Conservation (phyloP, 2,329 filamentous ascomycete genomes). For the Aureobasidium sp. region DNA sequence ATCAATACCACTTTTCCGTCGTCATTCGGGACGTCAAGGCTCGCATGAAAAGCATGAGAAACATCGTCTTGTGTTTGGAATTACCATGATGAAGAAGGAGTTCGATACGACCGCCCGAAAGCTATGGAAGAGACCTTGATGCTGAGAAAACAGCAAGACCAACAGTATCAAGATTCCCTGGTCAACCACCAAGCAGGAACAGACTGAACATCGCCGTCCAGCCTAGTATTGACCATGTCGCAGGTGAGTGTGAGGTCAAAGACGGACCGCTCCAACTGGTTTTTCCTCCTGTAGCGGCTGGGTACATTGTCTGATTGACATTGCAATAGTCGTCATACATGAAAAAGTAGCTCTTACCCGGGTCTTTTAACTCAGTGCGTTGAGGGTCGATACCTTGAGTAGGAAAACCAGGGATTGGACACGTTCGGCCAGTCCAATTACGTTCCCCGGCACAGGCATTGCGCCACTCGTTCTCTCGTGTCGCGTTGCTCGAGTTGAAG, state of each 20-base stretch:
- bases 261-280: neutral
- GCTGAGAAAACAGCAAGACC: neutral
- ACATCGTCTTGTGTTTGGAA: neutral
- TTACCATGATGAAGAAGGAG: neutral
- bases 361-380: constrained; percentile 22
- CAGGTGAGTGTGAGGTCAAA: neutral
- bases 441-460: constrained; percentile 21
- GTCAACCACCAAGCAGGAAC: neutral
- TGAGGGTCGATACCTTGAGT: constrained; percentile 27
- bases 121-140: neutral
- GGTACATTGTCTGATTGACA: constrained; percentile 16
- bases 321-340: constrained; percentile 8
- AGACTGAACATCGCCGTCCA: neutral
- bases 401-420: constrained; percentile 44
- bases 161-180: too few species aligned
- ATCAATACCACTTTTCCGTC: too few species aligned
- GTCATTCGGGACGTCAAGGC: too few species aligned
- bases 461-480: constrained; percentile 32
- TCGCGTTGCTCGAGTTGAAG: constrained; percentile 60
- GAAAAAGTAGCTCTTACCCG: constrained; percentile 44
- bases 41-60: too few species aligned
- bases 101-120: neutral
- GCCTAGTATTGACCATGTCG: neutral
- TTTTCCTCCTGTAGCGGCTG: constrained; percentile 7
- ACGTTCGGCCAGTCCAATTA: constrained; percentile 30